Percentiles rank a stretch among this genome's conserved stretches.
Evolutionary conservation across 208 protist species (phyloP).

Genomic region (Phytomonas francai): DNA sequence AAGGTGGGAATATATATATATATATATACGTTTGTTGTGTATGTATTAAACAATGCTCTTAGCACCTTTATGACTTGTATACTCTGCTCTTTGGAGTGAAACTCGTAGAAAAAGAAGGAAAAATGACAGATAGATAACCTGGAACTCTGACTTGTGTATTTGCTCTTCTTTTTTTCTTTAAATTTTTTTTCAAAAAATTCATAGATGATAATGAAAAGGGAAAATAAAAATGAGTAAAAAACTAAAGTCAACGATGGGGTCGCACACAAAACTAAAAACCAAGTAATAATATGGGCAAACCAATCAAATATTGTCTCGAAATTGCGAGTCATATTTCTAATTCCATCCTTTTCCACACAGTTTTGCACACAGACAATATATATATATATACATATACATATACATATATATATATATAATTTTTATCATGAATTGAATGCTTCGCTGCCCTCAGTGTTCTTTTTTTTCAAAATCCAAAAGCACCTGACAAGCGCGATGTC

Average conservation of each 20-base stretch:
- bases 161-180: constrained; percentile 10
- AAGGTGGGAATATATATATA: neutral
- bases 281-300: constrained; percentile 1
- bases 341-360: neutral
- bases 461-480: neutral
- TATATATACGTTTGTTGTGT: neutral
- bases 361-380: neutral
- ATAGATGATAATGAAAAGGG: neutral
- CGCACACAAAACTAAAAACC: neutral
- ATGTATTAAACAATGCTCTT: neutral
- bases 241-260: constrained; percentile 9
- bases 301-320: neutral
- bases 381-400: too few species aligned
- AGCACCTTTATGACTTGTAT: neutral
- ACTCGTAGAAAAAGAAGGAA: constrained; percentile 7
- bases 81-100: neutral
- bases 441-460: neutral
- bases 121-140: constrained; percentile 14
- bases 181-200: neutral
- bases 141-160: neutral
- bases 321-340: neutral
- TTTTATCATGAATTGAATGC: neutral
- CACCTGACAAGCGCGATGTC: constrained; percentile 21
- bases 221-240: constrained; percentile 12
- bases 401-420: too few species aligned